These are phyloP conservation scores for Backusella liffmaniae DNA, from an alignment of 192 early-diverging fungal genomes.

Conservation along the genomic window DNA sequence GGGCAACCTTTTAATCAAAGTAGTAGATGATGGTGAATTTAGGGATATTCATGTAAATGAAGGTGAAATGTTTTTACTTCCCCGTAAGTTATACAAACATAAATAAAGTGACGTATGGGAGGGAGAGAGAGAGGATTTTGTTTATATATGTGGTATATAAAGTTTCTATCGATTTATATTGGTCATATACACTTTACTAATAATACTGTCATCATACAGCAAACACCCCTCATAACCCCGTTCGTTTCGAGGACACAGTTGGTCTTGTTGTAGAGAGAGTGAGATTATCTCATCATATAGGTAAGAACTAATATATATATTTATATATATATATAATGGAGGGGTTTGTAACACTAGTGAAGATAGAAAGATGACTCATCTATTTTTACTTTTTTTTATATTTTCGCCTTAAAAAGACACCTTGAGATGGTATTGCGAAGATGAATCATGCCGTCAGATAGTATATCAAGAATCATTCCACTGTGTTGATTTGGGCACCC, in stretches of 20 bases:
- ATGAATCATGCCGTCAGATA: slow-evolving; percentile 62
- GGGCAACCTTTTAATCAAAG: slow-evolving; percentile 91
- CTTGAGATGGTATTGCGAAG: slow-evolving; percentile 94
- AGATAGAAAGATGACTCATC: slow-evolving; percentile 5
- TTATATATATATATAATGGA: slow-evolving; percentile 1
- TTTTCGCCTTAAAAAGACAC: slow-evolving; percentile 56
- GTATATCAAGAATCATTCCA: slow-evolving; percentile 91
- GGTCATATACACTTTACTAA: not conserved
- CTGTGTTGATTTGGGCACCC: slow-evolving; percentile 84
- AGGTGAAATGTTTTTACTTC: slow-evolving; percentile 95
- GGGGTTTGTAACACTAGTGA: not conserved
- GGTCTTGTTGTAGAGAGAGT: slow-evolving; percentile 96
- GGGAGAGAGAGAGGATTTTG: not conserved
- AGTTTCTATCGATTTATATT: not conserved
- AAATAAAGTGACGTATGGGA: not conserved
- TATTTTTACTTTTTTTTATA: slow-evolving; percentile 4
- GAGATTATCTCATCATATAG: slow-evolving; percentile 65
- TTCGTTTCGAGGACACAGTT: slow-evolving; percentile 89
- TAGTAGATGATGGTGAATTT: slow-evolving; percentile 77
- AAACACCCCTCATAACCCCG: slow-evolving; percentile 93
- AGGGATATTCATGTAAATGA: slow-evolving; percentile 85
- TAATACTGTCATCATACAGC: slow-evolving; percentile 40
- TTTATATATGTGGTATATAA: not conserved
- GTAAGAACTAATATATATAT: slow-evolving; percentile 37
- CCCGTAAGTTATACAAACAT: slow-evolving; percentile 51